Base-by-base conservation (phyloP, 441 rosid genomes). In the Kokia cookei region DNA sequence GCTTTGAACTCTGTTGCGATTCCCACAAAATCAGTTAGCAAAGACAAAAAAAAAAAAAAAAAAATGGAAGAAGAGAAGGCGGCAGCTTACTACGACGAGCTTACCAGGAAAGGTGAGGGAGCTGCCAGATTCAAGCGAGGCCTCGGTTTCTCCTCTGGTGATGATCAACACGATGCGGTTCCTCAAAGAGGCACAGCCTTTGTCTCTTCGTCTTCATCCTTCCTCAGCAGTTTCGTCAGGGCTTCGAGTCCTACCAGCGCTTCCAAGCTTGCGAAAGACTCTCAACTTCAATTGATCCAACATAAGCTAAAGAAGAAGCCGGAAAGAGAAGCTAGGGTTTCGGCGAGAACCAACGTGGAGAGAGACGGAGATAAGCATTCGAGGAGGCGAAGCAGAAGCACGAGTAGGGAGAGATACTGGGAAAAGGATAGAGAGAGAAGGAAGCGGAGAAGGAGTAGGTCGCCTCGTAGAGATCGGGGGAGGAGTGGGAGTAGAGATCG, bases 61-160 rank as follows among this genome's bases (percentile, higher is more conserved):
- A 19, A 71, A 17, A 93, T 93, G 98, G 98, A 93, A 82, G 99
- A 94, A 80, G 99, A 85, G 32, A 93, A 93, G 78, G 97, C 98
- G 22, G 97, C 91, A 5, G 97, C 96, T 5, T 94, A 93, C 90
- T 90, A 94, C 83, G 96, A 93, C 9, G 98, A 93, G 82, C 91
- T 91, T 47, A 90, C 89, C 2, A 90, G 94, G 17, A 91, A 85
- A 83, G 99, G 98, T 58, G 93, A 87, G 84, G 99, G 97, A 42
- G 98, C 99, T 57, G 99, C 99, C 37, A 85, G 95, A 15, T 95
- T 91, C 88, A 93, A 95, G 82, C 97, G 90, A 86, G 99, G 99
- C 45, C 94, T 95, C 7, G 97, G 99, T 3, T 93, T 93, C 80
- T 87, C 96, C 57, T 68, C 89, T 78, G 60, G 76, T 37, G 15